Conservation (phyloP, 345 rosid genomes). For the Xanthoceras sorbifolium region DNA sequence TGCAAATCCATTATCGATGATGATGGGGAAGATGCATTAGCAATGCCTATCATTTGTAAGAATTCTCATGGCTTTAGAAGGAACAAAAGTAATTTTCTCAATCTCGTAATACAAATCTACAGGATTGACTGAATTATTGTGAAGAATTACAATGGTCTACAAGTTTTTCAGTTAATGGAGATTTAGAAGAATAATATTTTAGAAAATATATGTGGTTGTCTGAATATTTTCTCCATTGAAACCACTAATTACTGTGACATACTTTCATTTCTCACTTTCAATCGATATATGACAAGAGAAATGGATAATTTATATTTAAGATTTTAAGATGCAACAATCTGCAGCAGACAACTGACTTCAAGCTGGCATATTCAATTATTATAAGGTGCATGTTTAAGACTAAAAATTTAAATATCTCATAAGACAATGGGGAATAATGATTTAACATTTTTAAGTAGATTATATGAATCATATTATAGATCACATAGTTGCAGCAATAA, state of each 20-base stretch:
- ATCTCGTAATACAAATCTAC: not conserved
- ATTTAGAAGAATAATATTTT: not conserved
- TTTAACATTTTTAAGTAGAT: slow-evolving; percentile 4
- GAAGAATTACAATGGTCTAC: not conserved
- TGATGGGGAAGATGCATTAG: not conserved
- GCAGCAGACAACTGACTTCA: not conserved
- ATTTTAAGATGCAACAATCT: not conserved
- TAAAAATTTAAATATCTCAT: not conserved
- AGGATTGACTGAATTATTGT: not conserved
- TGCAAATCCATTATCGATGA: not conserved
- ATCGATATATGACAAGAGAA: too few species aligned
- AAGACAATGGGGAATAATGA: not conserved
- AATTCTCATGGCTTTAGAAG: slow-evolving; percentile 1
- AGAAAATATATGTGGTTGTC: not conserved
- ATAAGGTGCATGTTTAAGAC: not conserved
- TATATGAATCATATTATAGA: not conserved
- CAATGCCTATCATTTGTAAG: not conserved
- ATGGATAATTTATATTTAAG: not conserved
- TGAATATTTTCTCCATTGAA: not conserved
- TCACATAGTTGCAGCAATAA: not conserved
- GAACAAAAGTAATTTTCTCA: not conserved
- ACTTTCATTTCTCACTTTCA: not conserved
- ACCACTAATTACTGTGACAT: not conserved
- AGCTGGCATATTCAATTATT: not conserved
- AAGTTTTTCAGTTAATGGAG: not conserved